Evolutionary conservation across 2,329 filamentous ascomycete species (phyloP).

Genomic region (Fusarium sacchari): DNA sequence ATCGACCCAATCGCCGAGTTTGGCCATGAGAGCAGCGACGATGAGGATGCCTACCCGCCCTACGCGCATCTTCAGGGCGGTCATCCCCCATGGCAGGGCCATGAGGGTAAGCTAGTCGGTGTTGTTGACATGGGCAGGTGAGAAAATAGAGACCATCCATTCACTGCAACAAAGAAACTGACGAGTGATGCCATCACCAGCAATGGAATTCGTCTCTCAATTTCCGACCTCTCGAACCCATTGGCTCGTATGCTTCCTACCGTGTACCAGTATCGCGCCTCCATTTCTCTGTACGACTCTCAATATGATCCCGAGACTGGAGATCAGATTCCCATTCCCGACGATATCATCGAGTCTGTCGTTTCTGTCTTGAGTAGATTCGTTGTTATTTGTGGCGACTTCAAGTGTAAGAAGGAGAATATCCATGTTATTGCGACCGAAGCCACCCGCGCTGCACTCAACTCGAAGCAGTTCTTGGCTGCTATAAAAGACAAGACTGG

Average conservation of each 20-base stretch:
- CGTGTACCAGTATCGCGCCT: conserved; percentile 46
- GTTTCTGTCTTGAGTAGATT: conserved; percentile 44
- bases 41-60: conserved; percentile 15
- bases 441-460: conserved; percentile 46
- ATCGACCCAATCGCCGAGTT: conserved; percentile 39
- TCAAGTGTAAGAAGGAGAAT: conserved; percentile 38
- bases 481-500: conserved; percentile 65
- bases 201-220: conserved; percentile 79
- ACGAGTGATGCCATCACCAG: conserved; percentile 47
- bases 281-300: conserved; percentile 48
- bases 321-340: conserved; percentile 46
- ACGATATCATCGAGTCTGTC: conserved; percentile 41
- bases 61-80: conserved; percentile 16
- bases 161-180: neutral
- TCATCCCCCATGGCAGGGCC: conserved; percentile 46
- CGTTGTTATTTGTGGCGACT: conserved; percentile 44
- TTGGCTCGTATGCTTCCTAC: conserved; percentile 70
- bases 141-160: neutral
- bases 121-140: conserved; percentile 54
- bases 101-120: conserved; percentile 45
- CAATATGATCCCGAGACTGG: conserved; percentile 47
- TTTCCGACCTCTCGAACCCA: conserved; percentile 56
- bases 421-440: conserved; percentile 48
- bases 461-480: conserved; percentile 43
- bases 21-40: conserved; percentile 21